Conservation (phyloP, 257 asterid species). For the Nicotiana tabacum region DNA sequence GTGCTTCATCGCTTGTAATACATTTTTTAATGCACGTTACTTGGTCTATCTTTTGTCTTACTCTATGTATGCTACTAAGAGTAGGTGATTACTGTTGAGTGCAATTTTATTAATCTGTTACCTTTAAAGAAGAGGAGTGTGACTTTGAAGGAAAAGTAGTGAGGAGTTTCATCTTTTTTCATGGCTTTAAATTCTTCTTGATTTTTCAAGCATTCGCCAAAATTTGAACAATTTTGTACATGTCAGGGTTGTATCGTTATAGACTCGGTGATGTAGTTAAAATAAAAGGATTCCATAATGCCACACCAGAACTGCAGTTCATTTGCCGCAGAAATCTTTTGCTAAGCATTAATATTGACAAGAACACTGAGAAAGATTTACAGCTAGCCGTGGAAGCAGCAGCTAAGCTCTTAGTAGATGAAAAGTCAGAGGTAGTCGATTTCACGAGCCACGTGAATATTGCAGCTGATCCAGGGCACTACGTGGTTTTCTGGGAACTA, state of each 20-base stretch:
- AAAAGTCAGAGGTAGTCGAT: slow-evolving; percentile 72
- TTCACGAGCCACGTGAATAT: slow-evolving; percentile 73
- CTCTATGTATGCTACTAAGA: not conserved
- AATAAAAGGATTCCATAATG: slow-evolving; percentile 77
- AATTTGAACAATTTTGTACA: not conserved
- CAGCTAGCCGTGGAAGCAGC: slow-evolving; percentile 84
- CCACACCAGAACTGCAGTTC: slow-evolving; percentile 84
- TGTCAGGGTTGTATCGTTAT: slow-evolving; percentile 82
- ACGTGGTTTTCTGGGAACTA: slow-evolving; percentile 77
- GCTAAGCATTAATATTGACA: slow-evolving; percentile 83
- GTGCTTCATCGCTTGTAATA: not conserved
- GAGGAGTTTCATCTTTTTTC: not conserved
- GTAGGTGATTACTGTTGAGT: not conserved
- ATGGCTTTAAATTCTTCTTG: not conserved
- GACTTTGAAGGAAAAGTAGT: not conserved
- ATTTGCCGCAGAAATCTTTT: slow-evolving; percentile 81
- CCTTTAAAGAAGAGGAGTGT: not conserved
- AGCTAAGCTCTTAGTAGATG: slow-evolving; percentile 41
- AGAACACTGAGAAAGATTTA: slow-evolving; percentile 85
- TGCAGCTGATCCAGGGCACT: slow-evolving; percentile 63
- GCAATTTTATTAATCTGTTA: not conserved
- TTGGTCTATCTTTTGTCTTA: not conserved
- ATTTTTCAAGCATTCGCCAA: not conserved
- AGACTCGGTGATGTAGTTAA: slow-evolving; percentile 82
- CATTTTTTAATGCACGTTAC: not conserved